Evolutionary conservation across 2,329 filamentous ascomycete genomes (phyloP), one percentile per base, ranked within the genome.

Genomic region (Trichoderma sp.): DNA sequence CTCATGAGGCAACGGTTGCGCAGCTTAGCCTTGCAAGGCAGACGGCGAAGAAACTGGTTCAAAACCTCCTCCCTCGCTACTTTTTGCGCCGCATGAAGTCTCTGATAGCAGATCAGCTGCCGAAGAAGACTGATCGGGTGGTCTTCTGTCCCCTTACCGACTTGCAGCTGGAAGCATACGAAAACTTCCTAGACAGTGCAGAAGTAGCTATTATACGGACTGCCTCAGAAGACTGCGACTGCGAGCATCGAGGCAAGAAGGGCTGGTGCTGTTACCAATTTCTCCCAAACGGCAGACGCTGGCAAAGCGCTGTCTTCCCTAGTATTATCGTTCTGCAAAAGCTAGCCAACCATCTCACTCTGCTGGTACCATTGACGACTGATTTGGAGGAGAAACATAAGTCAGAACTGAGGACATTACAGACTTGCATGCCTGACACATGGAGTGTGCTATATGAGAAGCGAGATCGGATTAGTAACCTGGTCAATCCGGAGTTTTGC

Each of bases 1-100:
- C 94, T 54, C 95, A 99, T 75, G 93, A 97, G 77, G 94, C 95
- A 11, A 97, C 93, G 0, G 81, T 91, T 24, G 86, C 90, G 21
- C 92, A 98, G 77, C 87, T 99, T 11, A 93, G 92, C 70, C 86
- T 88, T 68, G 93, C 93, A 1, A 86, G 96, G 59, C 90, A 89
- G 72, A 96, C 93, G 1, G 96, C 96, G 0, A 88, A 91, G 73
- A 92, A 94, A 73, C 86, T 99, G 3, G 93, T 95, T 0, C 84
- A 94, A 43, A 96, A 97, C 69, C 86, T 99, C 0, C 84, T 99
- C 3, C 96, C 96, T 0, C 88, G 89, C 16, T 96, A 97, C 78
- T 98, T 99, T 74, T 84, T 97, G 2, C 91, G 96, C 1, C 89
- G 96, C 2, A 96, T 97, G 88, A 99, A 99, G 82, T 90, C 90